Evolutionary conservation across 139 green algal genomes (phyloP).

Genomic region (Astrephomene gubernaculifera): DNA sequence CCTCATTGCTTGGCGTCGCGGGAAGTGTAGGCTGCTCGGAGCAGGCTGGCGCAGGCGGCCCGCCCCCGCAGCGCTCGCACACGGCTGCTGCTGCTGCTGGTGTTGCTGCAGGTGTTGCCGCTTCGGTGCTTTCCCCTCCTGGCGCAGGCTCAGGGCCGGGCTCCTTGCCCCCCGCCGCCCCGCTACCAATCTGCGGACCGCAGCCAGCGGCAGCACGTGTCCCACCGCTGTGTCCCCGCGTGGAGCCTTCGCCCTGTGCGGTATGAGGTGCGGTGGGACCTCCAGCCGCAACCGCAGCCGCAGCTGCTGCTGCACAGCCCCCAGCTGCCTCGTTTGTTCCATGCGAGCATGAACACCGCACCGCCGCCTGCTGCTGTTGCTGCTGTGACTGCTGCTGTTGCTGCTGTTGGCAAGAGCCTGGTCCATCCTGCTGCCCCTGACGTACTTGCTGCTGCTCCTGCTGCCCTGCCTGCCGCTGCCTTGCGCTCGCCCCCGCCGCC

Average conservation of each 20-base stretch:
- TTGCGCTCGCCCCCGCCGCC: neutral
- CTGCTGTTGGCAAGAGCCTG: too few species aligned
- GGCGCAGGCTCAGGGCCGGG: too few species aligned
- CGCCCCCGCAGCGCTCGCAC: neutral
- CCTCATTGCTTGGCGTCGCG: conserved; percentile 24
- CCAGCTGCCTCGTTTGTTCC: neutral
- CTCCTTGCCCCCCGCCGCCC: too few species aligned
- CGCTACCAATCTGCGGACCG: too few species aligned
- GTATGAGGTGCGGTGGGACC: neutral
- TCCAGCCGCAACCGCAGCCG: neutral
- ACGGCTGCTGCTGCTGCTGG: neutral
- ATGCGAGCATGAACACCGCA: neutral
- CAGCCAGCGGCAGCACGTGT: too few species aligned
- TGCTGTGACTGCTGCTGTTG: neutral
- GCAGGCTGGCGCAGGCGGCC: neutral
- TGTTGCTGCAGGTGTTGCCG: neutral
- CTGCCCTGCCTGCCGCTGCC: neutral
- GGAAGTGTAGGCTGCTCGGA: conserved; percentile 39
- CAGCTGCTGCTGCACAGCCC: neutral
- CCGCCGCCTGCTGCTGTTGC: conserved; percentile 2
- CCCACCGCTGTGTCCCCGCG: too few species aligned
- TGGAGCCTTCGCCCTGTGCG: neutral
- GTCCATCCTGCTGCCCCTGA: neutral
- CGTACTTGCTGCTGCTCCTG: neutral
- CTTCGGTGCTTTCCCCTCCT: neutral